Evolutionary conservation across 306 rosid genomes (phyloP), one percentile per base, ranked within the genome.

Genomic region (Acacia confusa): DNA sequence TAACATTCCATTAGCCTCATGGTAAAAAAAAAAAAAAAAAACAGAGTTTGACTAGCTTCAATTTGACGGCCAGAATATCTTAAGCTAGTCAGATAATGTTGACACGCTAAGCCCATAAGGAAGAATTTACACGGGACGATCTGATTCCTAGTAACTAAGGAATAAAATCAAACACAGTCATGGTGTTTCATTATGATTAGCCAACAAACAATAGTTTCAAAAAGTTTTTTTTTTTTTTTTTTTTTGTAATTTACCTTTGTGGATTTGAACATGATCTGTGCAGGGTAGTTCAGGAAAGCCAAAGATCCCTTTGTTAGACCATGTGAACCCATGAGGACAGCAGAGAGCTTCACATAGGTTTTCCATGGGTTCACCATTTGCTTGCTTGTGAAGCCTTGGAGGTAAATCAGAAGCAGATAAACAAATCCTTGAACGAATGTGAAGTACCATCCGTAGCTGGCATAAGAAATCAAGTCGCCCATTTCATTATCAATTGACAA

Each of bases 331-430:
- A 95, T 93, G 7, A 93, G 91, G 2, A 93, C 98, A 63, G 90
- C 98, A 80, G 99, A 93, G 69, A 95, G 96, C 88, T 95, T 95
- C 82, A 92, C 92, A 78, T 95, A 95, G 43, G 99, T 95, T 88
- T 93, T 93, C 99, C 99, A 95, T 67, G 99, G 98, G 45, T 95
- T 95, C 88, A 95, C 97, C 99, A 95, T 92, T 87, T 95, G 99
- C 91, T 93, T 93, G 84, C 91, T 88, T 44, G 94, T 85, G 91
- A 95, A 95, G 76, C 98, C 99, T 92, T 93, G 98, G 25, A 95
- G 88, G 82, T 89, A 89, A 78, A 95, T 92, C 88, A 95, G 90
- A 81, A 86, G 85, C 20, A 95, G 92, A 82, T 95, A 95, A 61
- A 95, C 99, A 85, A 93, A 93, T 20, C 98, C 98, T 90, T 95